Conservation (phyloP, 371 early-diverging fungal species). For the Circinella umbellata region DNA sequence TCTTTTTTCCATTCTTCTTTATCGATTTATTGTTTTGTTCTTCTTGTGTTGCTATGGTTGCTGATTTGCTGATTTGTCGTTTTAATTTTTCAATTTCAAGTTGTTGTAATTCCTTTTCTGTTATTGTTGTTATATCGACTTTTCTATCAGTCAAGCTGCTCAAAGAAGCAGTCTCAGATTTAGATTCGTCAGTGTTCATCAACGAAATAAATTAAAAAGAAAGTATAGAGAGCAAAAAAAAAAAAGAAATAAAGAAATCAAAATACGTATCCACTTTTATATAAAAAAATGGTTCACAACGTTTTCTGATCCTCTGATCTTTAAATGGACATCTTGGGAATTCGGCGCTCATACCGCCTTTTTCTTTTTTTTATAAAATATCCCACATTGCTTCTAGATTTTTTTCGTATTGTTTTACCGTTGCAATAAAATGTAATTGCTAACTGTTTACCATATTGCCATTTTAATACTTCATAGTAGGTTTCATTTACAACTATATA, state of each 20-base stretch:
- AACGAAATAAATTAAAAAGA: not conserved
- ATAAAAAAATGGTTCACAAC: not conserved
- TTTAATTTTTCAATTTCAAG: not conserved
- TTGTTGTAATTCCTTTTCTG: slow-evolving; percentile 1
- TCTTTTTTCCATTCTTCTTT: slow-evolving; percentile 19
- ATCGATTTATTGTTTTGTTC: not conserved
- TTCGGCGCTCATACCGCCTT: slow-evolving; percentile 2
- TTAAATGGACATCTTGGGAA: slow-evolving; percentile 2
- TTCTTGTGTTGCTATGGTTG: not conserved
- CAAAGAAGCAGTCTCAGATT: not conserved
- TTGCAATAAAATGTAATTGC: not conserved
- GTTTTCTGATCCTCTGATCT: not conserved
- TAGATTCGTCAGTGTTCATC: not conserved
- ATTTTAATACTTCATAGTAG: too few species aligned
- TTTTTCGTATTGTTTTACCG: not conserved
- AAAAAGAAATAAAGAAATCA: not conserved
- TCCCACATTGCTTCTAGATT: not conserved
- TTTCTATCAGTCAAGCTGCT: not conserved
- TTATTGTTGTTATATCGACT: not conserved
- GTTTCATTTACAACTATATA: too few species aligned
- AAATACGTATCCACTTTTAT: not conserved
- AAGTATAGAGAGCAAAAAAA: not conserved
- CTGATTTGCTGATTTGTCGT: not conserved
- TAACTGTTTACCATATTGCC: too few species aligned
- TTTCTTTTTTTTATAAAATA: not conserved